Evolutionary conservation across 1,139 yeast species (phyloP).

Genomic region (Debaryomyces nepalensis): DNA sequence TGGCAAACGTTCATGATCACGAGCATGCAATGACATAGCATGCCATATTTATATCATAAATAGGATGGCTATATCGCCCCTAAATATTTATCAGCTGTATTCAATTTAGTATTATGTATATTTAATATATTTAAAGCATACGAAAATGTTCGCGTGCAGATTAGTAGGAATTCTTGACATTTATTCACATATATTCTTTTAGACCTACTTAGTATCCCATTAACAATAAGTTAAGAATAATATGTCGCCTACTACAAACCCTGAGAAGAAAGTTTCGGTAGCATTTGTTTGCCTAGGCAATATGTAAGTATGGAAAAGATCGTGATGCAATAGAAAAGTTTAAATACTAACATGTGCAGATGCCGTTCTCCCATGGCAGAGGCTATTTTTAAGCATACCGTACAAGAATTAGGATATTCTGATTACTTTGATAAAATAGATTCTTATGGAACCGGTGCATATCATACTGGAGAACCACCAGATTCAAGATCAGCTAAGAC

Average conservation of each 20-base stretch:
- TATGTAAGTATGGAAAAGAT: constrained; percentile 54
- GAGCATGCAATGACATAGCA: constrained; percentile 18
- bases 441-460: constrained; percentile 88
- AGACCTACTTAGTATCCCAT: too few species aligned
- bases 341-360: constrained; percentile 34
- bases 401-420: constrained; percentile 50
- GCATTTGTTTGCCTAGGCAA: constrained; percentile 94
- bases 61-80: background rate
- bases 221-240: background rate
- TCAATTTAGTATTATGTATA: constrained; percentile 7
- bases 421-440: constrained; percentile 60
- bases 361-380: constrained; percentile 99
- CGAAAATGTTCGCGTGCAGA: constrained; percentile 2
- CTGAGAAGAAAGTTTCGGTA: constrained; percentile 53
- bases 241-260: constrained; percentile 19
- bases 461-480: constrained; percentile 82
- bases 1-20: constrained; percentile 41
- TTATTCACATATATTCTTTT: too few species aligned
- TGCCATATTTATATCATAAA: background rate
- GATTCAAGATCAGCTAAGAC: constrained; percentile 74
- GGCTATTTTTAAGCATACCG: constrained; percentile 77
- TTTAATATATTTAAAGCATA: background rate
- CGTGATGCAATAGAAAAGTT: background rate
- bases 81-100: background rate
- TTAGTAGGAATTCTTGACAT: too few species aligned